Conservation (phyloP, 495 filamentous ascomycete genomes). For the Xylaria flabelliformis region DNA sequence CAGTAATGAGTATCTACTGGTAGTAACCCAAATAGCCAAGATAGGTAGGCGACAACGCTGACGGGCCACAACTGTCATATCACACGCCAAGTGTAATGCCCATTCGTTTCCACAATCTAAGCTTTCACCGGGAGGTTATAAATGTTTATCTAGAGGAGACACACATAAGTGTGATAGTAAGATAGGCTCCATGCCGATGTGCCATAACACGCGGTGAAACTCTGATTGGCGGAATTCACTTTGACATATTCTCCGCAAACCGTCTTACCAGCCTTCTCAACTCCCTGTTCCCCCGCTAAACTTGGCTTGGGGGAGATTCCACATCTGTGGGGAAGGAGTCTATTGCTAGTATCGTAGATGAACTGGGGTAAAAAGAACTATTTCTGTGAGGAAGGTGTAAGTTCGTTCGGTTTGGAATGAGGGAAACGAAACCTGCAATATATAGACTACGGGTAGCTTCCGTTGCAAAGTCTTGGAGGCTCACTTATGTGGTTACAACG, state of each 20-base stretch:
- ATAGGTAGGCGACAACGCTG: not conserved
- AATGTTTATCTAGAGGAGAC: not conserved
- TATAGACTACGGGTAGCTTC: not conserved
- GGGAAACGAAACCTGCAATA: not conserved
- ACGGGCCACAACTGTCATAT: not conserved
- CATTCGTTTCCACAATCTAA: not conserved
- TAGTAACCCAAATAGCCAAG: not conserved
- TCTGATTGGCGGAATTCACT: constrained; percentile 15
- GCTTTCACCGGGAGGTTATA: not conserved
- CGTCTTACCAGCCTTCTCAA: constrained; percentile 16
- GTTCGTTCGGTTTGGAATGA: not conserved
- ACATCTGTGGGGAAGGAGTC: constrained; percentile 16
- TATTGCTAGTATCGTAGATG: not conserved
- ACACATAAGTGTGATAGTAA: not conserved
- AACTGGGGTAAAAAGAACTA: not conserved
- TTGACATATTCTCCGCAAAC: constrained; percentile 22
- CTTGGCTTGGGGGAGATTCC: constrained; percentile 10
- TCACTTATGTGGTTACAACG: not conserved
- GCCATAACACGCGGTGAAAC: not conserved
- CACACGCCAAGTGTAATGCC: not conserved
- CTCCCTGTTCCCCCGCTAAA: constrained; percentile 18
- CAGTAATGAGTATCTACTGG: not conserved
- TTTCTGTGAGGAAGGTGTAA: too few species aligned
- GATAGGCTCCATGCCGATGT: not conserved
- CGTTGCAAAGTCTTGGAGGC: not conserved